These are phyloP conservation scores for Alternaria brassicicola DNA, from an alignment of 2,329 filamentous ascomycete genomes.

Conservation along the genomic window DNA sequence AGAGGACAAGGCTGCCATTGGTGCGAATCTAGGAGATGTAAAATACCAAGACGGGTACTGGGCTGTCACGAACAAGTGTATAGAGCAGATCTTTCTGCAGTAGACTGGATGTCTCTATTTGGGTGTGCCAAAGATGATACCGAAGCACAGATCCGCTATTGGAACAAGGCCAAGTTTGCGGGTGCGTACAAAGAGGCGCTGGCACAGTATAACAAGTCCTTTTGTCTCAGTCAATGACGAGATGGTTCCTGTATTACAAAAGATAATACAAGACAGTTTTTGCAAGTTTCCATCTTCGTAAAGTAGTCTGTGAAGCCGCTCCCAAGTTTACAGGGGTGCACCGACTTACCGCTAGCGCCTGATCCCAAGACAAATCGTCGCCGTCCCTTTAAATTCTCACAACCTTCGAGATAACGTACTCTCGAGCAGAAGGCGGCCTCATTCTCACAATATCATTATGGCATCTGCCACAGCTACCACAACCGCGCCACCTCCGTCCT, in stretches of 20 bases:
- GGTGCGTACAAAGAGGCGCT: neutral
- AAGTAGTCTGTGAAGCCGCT: neutral
- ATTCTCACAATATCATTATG: neutral
- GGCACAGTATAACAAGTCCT: neutral
- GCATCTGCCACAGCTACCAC: neutral
- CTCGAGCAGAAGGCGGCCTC: neutral
- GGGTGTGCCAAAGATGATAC: neutral
- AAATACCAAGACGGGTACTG: neutral
- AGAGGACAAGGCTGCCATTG: neutral
- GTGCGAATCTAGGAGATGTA: neutral
- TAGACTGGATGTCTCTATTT: neutral
- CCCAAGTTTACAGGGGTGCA: neutral
- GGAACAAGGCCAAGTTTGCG: neutral
- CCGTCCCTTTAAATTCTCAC: neutral
- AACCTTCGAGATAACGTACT: neutral
- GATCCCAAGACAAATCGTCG: neutral
- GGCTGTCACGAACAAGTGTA: neutral
- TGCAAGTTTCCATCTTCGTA: neutral
- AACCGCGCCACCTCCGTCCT: neutral
- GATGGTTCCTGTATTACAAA: neutral
- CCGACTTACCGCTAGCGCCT: neutral
- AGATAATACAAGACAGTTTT: neutral
- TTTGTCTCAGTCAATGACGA: neutral
- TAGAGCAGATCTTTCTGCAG: neutral
- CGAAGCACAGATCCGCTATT: neutral